Conservation (phyloP, 1,139 yeast species). For the Saccharomyces hybrid region DNA sequence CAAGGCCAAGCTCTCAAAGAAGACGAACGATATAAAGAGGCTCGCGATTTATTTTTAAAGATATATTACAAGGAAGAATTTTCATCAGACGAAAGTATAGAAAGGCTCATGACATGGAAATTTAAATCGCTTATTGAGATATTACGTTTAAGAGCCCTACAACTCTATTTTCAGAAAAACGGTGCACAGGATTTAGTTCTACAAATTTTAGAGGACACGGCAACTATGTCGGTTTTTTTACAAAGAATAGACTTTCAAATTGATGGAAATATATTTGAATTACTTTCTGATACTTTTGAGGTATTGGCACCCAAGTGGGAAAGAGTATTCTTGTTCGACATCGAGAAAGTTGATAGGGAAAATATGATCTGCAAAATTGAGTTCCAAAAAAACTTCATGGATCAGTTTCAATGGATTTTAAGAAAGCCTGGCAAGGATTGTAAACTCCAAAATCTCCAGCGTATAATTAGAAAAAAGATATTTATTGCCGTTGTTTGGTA, state of each 20-base stretch:
- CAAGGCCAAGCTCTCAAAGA: constrained; percentile 5
- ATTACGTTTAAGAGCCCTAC: neutral
- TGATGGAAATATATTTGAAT: neutral
- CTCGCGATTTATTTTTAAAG: constrained; percentile 3
- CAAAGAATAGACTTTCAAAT: neutral
- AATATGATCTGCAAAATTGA: constrained; percentile 6
- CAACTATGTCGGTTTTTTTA: neutral
- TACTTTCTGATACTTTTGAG: constrained; percentile 1
- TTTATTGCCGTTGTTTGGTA: neutral
- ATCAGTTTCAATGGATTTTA: constrained; percentile 1
- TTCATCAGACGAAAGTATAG: neutral
- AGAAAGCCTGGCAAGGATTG: neutral
- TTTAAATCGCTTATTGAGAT: neutral
- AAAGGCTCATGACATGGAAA: neutral
- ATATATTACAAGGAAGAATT: constrained; percentile 4
- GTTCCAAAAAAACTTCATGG: constrained; percentile 6
- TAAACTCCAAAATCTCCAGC: neutral
- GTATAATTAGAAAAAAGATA: neutral
- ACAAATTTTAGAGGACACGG: neutral
- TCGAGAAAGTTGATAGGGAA: constrained; percentile 3
- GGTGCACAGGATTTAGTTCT: neutral
- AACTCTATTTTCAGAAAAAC: neutral
- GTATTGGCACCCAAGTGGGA: constrained; percentile 4
- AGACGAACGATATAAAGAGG: constrained; percentile 5
- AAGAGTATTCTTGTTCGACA: constrained; percentile 6